These are phyloP conservation scores for Golubevia sp. DNA, from an alignment of 1,284 basidiomycete genomes.

Conservation along the genomic window DNA sequence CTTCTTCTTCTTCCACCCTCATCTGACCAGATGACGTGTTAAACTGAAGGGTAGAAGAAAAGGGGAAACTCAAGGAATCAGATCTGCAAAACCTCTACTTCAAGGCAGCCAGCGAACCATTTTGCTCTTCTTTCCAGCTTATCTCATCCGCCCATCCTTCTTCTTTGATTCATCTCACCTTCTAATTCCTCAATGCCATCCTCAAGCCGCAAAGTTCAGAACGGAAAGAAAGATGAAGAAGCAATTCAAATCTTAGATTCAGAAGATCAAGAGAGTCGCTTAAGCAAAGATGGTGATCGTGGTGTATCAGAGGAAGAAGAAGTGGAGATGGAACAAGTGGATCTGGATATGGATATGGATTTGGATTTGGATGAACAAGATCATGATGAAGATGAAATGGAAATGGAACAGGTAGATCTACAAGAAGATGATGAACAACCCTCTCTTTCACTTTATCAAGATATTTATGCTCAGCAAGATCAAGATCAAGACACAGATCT, in stretches of 20 bases:
- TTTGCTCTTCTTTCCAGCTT: too few relatives aligned
- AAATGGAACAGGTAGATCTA: slow-evolving; percentile 43
- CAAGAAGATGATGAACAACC: slow-evolving; percentile 10
- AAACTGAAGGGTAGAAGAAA: too few relatives aligned
- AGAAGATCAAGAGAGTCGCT: neutral
- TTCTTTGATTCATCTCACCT: neutral
- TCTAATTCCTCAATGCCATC: neutral
- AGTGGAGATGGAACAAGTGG: slow-evolving; percentile 36
- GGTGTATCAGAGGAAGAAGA: slow-evolving; percentile 19
- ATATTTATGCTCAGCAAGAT: slow-evolving; percentile 6
- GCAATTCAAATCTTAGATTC: neutral
- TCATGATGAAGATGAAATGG: slow-evolving; percentile 18
- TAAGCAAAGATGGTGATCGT: neutral
- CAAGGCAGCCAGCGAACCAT: too few relatives aligned
- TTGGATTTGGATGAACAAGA: neutral
- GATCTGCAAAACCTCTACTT: too few relatives aligned
- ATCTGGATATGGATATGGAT: slow-evolving; percentile 8
- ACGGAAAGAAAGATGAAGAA: neutral
- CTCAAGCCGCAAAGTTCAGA: neutral
- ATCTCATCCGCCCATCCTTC: neutral
- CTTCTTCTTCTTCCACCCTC: too few relatives aligned
- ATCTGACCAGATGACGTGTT: too few relatives aligned
- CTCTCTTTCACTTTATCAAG: slow-evolving; percentile 31
- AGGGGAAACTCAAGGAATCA: too few relatives aligned
- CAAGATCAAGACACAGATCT: slow-evolving; percentile 8